These are phyloP conservation scores for Vickermania spadyakhi DNA, from an alignment of 208 protist species.

Conservation along the genomic window DNA sequence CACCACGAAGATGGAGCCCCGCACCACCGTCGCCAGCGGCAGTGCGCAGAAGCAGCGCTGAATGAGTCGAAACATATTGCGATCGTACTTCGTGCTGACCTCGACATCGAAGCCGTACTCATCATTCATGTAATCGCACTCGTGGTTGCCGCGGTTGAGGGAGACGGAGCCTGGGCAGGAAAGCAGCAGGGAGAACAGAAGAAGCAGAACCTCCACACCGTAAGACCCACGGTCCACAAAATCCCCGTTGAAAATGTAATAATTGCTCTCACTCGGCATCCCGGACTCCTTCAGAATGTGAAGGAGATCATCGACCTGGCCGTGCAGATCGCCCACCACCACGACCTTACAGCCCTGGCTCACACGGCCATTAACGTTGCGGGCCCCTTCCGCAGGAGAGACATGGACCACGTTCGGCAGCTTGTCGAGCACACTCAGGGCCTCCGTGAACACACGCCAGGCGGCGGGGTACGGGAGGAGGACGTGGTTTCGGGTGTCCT, in stretches of 20 bases:
- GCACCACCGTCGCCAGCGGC: slow-evolving; percentile 74
- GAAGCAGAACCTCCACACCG: slow-evolving; percentile 94
- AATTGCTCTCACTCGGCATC: slow-evolving; percentile 68
- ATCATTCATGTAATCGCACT: slow-evolving; percentile 91
- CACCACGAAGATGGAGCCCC: slow-evolving; percentile 73
- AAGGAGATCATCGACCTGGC: slow-evolving; percentile 78
- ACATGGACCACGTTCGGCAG: slow-evolving; percentile 77
- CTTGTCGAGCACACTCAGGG: slow-evolving; percentile 76
- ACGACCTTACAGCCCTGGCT: slow-evolving; percentile 78
- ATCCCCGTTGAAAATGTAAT: slow-evolving; percentile 93
- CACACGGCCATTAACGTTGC: slow-evolving; percentile 55
- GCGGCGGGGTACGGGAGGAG: slow-evolving; percentile 71
- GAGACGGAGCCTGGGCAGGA: slow-evolving; percentile 89
- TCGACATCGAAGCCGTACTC: slow-evolving; percentile 99
- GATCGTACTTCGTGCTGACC: slow-evolving; percentile 97
- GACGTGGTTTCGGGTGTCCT: slow-evolving; percentile 55
- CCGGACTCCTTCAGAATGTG: slow-evolving; percentile 76
- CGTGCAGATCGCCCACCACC: slow-evolving; percentile 85
- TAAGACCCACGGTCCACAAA: slow-evolving; percentile 97
- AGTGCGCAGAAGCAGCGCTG: slow-evolving; percentile 85
- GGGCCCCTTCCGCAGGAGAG: slow-evolving; percentile 54
- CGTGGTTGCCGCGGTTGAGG: slow-evolving; percentile 95
- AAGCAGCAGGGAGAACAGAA: slow-evolving; percentile 95
- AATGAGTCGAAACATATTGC: slow-evolving; percentile 80
- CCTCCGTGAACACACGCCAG: slow-evolving; percentile 78